phyloP scores from a whole-genome alignment of 2,329 filamentous ascomycete genomes.

The Meredithiella fracta region DNA sequence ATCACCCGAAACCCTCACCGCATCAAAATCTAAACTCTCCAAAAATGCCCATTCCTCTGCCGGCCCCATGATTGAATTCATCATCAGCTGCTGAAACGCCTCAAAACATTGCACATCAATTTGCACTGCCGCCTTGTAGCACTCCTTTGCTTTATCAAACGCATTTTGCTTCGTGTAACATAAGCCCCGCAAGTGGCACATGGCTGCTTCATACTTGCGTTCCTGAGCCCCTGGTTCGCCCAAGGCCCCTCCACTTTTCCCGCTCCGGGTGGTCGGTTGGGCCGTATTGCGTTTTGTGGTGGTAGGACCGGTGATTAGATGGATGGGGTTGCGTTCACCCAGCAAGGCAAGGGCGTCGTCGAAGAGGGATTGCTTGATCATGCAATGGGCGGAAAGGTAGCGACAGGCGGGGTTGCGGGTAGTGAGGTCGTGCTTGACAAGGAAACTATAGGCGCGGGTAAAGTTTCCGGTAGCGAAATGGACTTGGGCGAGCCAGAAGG shows the following conservation, averaged over 20 bases:
- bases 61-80: slow-evolving; percentile 79
- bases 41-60: slow-evolving; percentile 83
- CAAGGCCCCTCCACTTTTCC: slow-evolving; percentile 11
- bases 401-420: slow-evolving; percentile 69
- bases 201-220: slow-evolving; percentile 80
- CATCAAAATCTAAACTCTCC: slow-evolving; percentile 78
- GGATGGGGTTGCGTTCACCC: slow-evolving; percentile 84
- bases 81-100: slow-evolving; percentile 94
- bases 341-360: slow-evolving; percentile 76
- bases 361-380: slow-evolving; percentile 79
- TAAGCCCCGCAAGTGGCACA: slow-evolving; percentile 87
- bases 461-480: slow-evolving; percentile 95
- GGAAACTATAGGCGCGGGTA: slow-evolving; percentile 72
- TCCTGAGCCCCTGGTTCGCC: slow-evolving; percentile 15
- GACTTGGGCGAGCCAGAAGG: slow-evolving; percentile 95
- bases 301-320: slow-evolving; percentile 52
- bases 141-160: slow-evolving; percentile 92
- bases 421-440: slow-evolving; percentile 70
- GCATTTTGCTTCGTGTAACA: slow-evolving; percentile 96
- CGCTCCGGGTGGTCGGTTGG: slow-evolving; percentile 29
- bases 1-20: slow-evolving; percentile 50
- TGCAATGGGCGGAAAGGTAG: slow-evolving; percentile 85
- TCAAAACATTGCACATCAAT: slow-evolving; percentile 98
- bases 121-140: slow-evolving; percentile 91
- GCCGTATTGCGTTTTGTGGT: slow-evolving; percentile 47